Base-by-base conservation (phyloP, 164 flowering plant genomes). In the Euptelea pleiosperma region DNA sequence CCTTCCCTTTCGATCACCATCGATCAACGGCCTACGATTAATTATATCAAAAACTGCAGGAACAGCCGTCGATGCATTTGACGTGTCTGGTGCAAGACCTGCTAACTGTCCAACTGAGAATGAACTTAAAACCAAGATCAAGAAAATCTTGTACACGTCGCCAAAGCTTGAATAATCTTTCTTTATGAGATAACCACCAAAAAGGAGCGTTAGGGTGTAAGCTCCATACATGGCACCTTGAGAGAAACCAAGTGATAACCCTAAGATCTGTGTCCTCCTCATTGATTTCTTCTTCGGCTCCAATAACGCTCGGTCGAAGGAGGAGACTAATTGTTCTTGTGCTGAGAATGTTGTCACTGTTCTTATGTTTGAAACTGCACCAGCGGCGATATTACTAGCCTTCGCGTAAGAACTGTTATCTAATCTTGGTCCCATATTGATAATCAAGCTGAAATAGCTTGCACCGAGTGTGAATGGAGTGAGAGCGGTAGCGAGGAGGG, bases 201-300 rank as follows among this genome's bases (percentile, higher is more conserved):
- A 82, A 73, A 75, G 81, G 2, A 87, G 85, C 1, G 70, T 78
- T 29, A 82, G 41, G 8, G 90, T 87, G 55, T 84, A 87, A 1
- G 94, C 88, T 24, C 79, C 90, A 56, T 87, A 87, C 94, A 87
- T 87, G 14, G 83, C 80, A 36, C 86, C 90, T 69, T 87, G 94
- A 42, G 81, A 82, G 16, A 82, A 59, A 3, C 90, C 94, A 1
- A 81, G 73, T 4, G 82, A 74, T 63, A 81, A 36, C 12, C 94
- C 94, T 43, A 82, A 47, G 35, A 87, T 46, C 35, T 81, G 90
- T n/a, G 94, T 70, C 47, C 74, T 67, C 50, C 39, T 70, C 52
- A 70, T 57, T 1, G 85, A 82, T 58, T 73, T 79, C 55, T 67
- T 71, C 66, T 36, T 73, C 0, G 94, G 90, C 37, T 75, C 88